Conservation (phyloP, 805 yeast genomes). For the Lachancea nothofagi region DNA sequence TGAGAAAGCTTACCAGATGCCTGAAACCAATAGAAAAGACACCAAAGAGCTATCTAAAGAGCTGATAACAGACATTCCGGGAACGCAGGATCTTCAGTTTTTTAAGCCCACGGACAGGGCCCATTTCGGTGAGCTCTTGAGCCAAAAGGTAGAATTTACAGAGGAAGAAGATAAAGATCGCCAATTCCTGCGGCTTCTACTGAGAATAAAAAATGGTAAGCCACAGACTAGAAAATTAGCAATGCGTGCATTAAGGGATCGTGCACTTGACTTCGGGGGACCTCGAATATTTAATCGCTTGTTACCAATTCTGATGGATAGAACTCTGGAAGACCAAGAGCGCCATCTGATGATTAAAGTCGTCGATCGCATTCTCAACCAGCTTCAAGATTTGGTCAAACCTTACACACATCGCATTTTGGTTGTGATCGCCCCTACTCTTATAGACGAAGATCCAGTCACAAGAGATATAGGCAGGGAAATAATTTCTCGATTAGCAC, state of each 20-base stretch:
- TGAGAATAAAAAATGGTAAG: constrained; percentile 74
- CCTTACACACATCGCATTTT: constrained; percentile 73
- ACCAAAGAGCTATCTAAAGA: constrained; percentile 32
- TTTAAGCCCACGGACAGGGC: constrained; percentile 68
- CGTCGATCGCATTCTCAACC: constrained; percentile 60
- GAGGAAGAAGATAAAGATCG: constrained; percentile 54
- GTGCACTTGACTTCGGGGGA: constrained; percentile 64
- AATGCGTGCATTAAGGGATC: constrained; percentile 57
- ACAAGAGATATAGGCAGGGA: constrained; percentile 76
- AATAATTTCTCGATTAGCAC: constrained; percentile 64
- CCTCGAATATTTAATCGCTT: constrained; percentile 59
- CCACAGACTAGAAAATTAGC: constrained; percentile 64
- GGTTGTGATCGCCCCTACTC: constrained; percentile 68
- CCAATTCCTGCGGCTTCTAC: constrained; percentile 54
- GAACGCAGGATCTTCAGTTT: constrained; percentile 56
- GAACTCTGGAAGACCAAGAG: constrained; percentile 70
- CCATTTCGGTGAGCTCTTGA: constrained; percentile 59
- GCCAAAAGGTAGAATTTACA: constrained; percentile 34
- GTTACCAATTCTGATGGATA: constrained; percentile 73
- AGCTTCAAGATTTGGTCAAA: constrained; percentile 55
- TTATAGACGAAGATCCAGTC: constrained; percentile 73
- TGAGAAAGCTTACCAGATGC: constrained; percentile 43
- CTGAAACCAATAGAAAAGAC: constrained; percentile 39
- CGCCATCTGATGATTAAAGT: constrained; percentile 76
- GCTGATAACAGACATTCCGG: constrained; percentile 54